Conservation (phyloP, 2,329 filamentous ascomycete genomes). For the Daldinia sp. region DNA sequence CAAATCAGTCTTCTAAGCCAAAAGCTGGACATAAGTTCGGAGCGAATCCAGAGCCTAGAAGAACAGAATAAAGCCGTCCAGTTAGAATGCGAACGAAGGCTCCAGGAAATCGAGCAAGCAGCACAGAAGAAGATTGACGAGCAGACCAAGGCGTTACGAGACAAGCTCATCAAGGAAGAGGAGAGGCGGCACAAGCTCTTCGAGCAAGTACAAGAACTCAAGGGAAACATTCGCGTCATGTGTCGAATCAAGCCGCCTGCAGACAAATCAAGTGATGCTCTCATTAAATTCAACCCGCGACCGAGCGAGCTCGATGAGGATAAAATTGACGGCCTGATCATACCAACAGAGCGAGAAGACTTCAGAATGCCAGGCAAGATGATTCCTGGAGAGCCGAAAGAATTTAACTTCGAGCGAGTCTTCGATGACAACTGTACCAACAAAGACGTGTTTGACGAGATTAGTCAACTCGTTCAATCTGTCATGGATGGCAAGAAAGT, state of each 20-base stretch:
- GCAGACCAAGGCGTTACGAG: constrained; percentile 69
- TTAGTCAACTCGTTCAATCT: constrained; percentile 95
- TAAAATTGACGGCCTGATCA: constrained; percentile 86
- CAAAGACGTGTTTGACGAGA: constrained; percentile 91
- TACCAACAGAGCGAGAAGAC: constrained; percentile 85
- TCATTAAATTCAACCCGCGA: constrained; percentile 82
- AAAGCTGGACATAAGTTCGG: constrained; percentile 47
- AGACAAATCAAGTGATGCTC: constrained; percentile 68
- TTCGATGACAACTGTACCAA: constrained; percentile 85
- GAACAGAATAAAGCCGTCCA: constrained; percentile 45
- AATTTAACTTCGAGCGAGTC: constrained; percentile 93
- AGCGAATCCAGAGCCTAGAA: constrained; percentile 47
- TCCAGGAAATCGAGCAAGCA: constrained; percentile 81
- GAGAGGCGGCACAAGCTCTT: constrained; percentile 90
- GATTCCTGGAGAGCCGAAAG: constrained; percentile 80
- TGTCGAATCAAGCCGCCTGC: constrained; percentile 88
- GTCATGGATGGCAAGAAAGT: constrained; percentile 98
- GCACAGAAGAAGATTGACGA: constrained; percentile 80
- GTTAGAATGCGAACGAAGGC: constrained; percentile 43
- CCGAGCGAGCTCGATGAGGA: constrained; percentile 71
- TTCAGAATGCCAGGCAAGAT: constrained; percentile 73
- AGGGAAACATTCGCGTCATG: constrained; percentile 98
- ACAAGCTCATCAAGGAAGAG: constrained; percentile 91
- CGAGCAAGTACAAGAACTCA: constrained; percentile 97
- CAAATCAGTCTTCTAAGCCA: constrained; percentile 49